A percentile compares a stretch with the other conserved stretches of the same genome.
phyloP scores from a whole-genome alignment of 257 asterid genomes.

The Osmanthus fragrans region DNA sequence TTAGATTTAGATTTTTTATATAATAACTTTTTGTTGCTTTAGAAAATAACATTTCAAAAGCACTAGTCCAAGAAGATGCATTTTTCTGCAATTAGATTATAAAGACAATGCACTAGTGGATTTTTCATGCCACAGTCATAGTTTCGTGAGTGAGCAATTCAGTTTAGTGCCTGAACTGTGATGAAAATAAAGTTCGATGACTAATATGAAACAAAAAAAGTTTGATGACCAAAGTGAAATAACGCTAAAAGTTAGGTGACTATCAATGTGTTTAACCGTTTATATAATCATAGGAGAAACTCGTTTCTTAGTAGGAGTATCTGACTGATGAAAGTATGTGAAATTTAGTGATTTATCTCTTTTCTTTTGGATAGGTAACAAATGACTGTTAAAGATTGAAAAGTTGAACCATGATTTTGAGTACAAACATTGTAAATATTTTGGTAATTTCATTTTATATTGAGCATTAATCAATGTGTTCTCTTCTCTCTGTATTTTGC shows the following conservation, averaged over 20 bases:
- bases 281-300: not conserved
- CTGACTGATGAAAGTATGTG: not conserved
- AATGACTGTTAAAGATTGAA: not conserved
- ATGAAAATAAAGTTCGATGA: not conserved
- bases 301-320: not conserved
- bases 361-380: not conserved
- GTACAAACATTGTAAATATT: not conserved
- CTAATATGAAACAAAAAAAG: not conserved
- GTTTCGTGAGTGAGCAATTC: not conserved
- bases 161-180: not conserved
- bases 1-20: not conserved
- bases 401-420: not conserved
- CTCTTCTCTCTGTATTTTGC: slow-evolving; percentile 34
- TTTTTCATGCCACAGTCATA: not conserved
- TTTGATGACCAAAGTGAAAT: not conserved
- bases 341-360: not conserved
- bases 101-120: not conserved
- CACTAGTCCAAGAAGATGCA: not conserved
- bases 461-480: slow-evolving; percentile 1
- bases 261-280: not conserved
- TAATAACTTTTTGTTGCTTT: not conserved
- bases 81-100: not conserved
- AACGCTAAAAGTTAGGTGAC: not conserved
- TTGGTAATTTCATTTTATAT: not conserved
- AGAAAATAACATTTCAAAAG: not conserved